Percentiles rank a stretch among this genome's conserved stretches.
These are phyloP conservation scores for Lecanoromycetidae sp. DNA, from an alignment of 2,329 filamentous ascomycete genomes.

Conservation along the genomic window DNA sequence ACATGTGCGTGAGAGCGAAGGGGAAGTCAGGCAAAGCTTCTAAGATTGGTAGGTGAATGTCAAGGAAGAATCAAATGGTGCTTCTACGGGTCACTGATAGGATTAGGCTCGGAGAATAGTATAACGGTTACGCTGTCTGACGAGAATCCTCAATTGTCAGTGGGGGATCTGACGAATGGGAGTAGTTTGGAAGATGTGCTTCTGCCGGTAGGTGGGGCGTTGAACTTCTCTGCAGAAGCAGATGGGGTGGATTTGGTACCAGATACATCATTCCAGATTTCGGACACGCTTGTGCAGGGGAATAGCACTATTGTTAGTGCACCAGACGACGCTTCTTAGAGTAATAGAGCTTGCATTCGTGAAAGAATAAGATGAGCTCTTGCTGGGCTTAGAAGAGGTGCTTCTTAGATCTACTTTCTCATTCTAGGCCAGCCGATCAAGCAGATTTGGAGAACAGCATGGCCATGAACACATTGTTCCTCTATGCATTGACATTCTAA, in stretches of 20 bases:
- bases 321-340: neutral
- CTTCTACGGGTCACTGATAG: neutral
- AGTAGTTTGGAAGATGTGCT: neutral
- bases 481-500: no score
- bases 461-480: no score
- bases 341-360: no score
- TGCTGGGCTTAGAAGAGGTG: no score
- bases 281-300: neutral
- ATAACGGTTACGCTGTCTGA: neutral
- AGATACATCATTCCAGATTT: neutral
- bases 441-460: no score
- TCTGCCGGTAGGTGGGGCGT: no score
- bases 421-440: no score
- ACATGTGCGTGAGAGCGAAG: neutral
- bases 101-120: neutral
- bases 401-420: no score
- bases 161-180: neutral
- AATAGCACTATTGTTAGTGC: neutral
- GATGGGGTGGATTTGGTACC: neutral
- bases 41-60: neutral
- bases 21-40: neutral
- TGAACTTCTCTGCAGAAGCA: neutral
- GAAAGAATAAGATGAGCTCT: no score
- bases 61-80: neutral
- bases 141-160: neutral